Evolutionary conservation across 1,284 basidiomycete species (phyloP).

Genomic region (Ganoderma lingzhi): DNA sequence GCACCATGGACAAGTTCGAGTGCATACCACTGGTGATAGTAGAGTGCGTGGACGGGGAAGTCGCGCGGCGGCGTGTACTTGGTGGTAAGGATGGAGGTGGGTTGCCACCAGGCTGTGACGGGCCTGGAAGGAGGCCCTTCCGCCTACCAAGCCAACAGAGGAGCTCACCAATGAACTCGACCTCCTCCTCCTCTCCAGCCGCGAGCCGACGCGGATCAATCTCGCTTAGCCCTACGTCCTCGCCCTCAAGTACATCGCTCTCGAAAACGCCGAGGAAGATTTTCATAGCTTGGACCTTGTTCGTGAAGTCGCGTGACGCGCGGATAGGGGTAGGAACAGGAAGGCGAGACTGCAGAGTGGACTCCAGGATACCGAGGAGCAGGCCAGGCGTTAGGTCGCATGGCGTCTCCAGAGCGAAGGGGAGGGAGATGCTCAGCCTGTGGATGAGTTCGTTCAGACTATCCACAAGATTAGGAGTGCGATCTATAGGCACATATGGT

Average conservation of each 20-base stretch:
- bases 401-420: slow-evolving; percentile 55
- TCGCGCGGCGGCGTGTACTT: slow-evolving; percentile 20
- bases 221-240: slow-evolving; percentile 66
- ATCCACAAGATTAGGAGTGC: slow-evolving; percentile 33
- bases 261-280: slow-evolving; percentile 81
- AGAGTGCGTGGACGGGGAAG: slow-evolving; percentile 47
- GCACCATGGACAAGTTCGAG: slow-evolving; percentile 45
- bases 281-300: slow-evolving; percentile 69
- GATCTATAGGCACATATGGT: background rate
- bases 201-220: slow-evolving; percentile 71
- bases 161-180: slow-evolving; percentile 66
- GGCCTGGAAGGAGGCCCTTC: slow-evolving; percentile 46
- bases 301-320: slow-evolving; percentile 47
- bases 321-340: slow-evolving; percentile 53
- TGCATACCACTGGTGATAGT: slow-evolving; percentile 44
- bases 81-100: slow-evolving; percentile 16
- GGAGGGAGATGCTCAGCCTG: slow-evolving; percentile 59
- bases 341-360: slow-evolving; percentile 56
- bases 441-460: slow-evolving; percentile 57
- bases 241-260: slow-evolving; percentile 61
- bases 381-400: slow-evolving; percentile 76
- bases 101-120: slow-evolving; percentile 16
- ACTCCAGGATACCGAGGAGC: slow-evolving; percentile 71
- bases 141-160: slow-evolving; percentile 70
- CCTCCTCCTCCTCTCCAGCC: slow-evolving; percentile 66